A percentile compares a stretch with the other conserved stretches of the same genome.
These are phyloP conservation scores for Kwoniella heveanensis DNA, from an alignment of 768 basidiomycete species.

Conservation along the genomic window DNA sequence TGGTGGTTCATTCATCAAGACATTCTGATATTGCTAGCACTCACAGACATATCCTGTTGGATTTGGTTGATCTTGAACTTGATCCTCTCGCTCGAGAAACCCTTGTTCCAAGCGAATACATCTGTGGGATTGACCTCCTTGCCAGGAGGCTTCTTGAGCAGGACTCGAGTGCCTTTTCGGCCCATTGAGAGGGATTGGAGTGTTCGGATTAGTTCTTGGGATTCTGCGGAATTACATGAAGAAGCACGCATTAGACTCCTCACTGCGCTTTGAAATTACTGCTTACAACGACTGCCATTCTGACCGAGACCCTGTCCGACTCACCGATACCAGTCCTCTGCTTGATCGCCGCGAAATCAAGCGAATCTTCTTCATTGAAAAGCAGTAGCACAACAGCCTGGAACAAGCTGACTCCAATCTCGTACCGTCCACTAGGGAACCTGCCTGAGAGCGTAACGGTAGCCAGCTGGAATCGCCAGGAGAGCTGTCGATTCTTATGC, in stretches of 20 bases:
- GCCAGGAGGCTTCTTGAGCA: slow-evolving; percentile 76
- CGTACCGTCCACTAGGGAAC: slow-evolving; percentile 69
- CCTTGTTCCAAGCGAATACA: slow-evolving; percentile 75
- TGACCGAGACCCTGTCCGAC: slow-evolving; percentile 41
- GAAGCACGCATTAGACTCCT: too few relatives aligned
- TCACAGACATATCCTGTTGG: slow-evolving; percentile 85
- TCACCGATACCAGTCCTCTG: slow-evolving; percentile 72
- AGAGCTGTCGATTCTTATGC: slow-evolving; percentile 73
- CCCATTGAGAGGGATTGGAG: slow-evolving; percentile 91
- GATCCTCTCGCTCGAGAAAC: slow-evolving; percentile 74
- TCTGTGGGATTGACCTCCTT: slow-evolving; percentile 77
- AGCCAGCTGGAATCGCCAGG: slow-evolving; percentile 85
- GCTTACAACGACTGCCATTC: too few relatives aligned
- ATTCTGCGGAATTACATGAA: too few relatives aligned
- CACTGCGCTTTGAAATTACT: neutral
- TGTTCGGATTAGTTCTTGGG: slow-evolving; percentile 70
- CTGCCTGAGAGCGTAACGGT: slow-evolving; percentile 73
- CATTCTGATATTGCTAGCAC: too few relatives aligned
- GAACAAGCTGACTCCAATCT: slow-evolving; percentile 85
- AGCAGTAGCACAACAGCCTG: slow-evolving; percentile 83
- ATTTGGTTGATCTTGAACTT: slow-evolving; percentile 94
- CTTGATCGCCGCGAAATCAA: slow-evolving; percentile 70
- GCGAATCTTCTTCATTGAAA: slow-evolving; percentile 71
- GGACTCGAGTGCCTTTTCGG: slow-evolving; percentile 71
- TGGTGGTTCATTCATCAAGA: too few relatives aligned